Conservation (phyloP, 75 land plant species). For the Selaginella tamariscina region DNA sequence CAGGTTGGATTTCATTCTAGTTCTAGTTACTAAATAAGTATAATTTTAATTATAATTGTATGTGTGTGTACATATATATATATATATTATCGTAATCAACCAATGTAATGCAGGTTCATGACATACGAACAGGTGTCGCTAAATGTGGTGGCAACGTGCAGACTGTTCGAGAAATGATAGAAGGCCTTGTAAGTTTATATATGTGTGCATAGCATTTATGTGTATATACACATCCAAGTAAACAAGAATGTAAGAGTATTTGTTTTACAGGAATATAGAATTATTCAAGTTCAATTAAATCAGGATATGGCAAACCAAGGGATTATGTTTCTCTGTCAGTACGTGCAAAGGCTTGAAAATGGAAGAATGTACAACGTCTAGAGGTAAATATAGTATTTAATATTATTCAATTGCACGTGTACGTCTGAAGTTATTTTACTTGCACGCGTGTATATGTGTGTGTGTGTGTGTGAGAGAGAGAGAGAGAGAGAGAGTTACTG, state of each 20-base stretch:
- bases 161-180: not conserved
- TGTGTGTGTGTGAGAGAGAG: too few relatives aligned
- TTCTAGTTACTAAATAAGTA: too few relatives aligned
- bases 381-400: not conserved
- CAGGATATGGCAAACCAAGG: not conserved
- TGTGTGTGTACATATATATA: not conserved
- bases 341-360: not conserved
- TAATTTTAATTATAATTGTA: too few relatives aligned
- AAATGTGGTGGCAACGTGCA: not conserved
- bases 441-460: too few relatives aligned
- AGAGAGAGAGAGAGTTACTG: too few relatives aligned
- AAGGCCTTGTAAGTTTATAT: not conserved
- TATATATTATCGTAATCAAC: not conserved
- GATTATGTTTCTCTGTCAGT: not conserved
- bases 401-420: not conserved
- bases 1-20: too few relatives aligned
- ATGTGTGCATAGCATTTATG: not conserved
- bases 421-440: too few relatives aligned
- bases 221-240: too few relatives aligned
- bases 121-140: not conserved
- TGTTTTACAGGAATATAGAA: not conserved
- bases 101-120: not conserved
- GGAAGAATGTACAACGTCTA: not conserved
- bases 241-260: not conserved
- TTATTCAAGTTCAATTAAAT: not conserved